phyloP scores from a whole-genome alignment of 202 grass and related monocot genomes.

The Panicum hallii region DNA sequence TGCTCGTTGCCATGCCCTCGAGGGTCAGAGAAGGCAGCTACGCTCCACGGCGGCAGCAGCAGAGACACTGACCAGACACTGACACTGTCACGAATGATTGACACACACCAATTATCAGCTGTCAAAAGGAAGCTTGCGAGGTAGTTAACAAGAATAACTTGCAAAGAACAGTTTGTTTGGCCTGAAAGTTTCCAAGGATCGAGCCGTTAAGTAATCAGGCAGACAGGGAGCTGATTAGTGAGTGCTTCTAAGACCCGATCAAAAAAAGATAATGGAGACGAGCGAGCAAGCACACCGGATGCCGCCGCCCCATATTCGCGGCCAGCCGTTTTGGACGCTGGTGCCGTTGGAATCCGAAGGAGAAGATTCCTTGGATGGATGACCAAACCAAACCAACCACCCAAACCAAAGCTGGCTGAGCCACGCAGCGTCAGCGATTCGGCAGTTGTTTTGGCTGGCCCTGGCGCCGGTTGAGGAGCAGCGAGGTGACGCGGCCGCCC shows the following conservation, averaged over 20 bases:
- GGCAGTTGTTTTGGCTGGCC: not conserved
- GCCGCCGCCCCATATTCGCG: too few species aligned
- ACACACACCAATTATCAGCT: slow-evolving; percentile 1
- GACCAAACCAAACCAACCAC: not conserved
- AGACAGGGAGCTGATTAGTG: too few species aligned
- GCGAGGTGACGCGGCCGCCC: too few species aligned
- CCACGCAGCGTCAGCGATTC: not conserved
- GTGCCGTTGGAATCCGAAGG: slow-evolving; percentile 45
- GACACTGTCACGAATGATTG: slow-evolving; percentile 22
- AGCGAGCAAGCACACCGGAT: too few species aligned
- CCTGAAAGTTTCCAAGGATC: not conserved
- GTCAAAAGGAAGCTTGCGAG: not conserved
- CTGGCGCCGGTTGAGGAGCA: slow-evolving; percentile 4
- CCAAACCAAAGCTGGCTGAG: not conserved
- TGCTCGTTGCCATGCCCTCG: slow-evolving; percentile 27
- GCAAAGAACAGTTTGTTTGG: not conserved
- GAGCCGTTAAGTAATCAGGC: not conserved
- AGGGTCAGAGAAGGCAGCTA: slow-evolving; percentile 5
- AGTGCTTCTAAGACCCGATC: too few species aligned
- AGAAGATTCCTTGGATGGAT: slow-evolving; percentile 19
- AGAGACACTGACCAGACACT: not conserved
- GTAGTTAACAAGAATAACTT: not conserved
- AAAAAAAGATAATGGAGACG: too few species aligned
- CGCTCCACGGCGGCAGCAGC: not conserved
- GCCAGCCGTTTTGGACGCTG: slow-evolving; percentile 38